phyloP scores from a whole-genome alignment of 1,139 yeast species.

The Yamadazyma aaseri region DNA sequence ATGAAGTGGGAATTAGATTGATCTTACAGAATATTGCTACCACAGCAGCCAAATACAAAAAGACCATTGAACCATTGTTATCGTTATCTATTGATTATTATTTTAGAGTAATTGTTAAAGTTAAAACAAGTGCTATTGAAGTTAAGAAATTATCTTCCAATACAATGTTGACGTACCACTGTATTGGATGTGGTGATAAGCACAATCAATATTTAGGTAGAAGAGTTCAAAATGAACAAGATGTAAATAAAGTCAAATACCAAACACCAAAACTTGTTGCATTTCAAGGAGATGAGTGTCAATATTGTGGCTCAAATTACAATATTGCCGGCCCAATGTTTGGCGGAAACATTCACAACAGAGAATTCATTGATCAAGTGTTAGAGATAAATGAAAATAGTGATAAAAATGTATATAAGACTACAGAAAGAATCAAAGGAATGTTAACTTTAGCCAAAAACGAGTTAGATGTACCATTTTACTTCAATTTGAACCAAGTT shows the following conservation, averaged over 20 bases:
- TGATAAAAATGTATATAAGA: constrained; percentile 61
- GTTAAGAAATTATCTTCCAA: constrained; percentile 75
- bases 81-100: constrained; percentile 89
- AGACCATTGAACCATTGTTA: constrained; percentile 81
- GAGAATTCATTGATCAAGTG: constrained; percentile 61
- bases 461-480: constrained; percentile 74
- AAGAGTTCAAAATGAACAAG: constrained; percentile 27
- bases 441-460: constrained; percentile 81
- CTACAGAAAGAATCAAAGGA: constrained; percentile 82
- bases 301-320: constrained; percentile 64
- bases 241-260: constrained; percentile 26
- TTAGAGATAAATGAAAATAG: constrained; percentile 51
- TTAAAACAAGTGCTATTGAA: constrained; percentile 70
- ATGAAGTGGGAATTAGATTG: constrained; percentile 87
- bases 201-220: constrained; percentile 75
- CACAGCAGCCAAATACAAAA: constrained; percentile 88
- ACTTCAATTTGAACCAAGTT: constrained; percentile 75
- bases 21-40: constrained; percentile 73
- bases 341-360: constrained; percentile 75
- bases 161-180: constrained; percentile 77
- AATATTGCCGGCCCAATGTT: constrained; percentile 97
- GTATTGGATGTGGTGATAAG: constrained; percentile 83
- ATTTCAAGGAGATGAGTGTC: constrained; percentile 53
- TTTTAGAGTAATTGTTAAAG: constrained; percentile 79
- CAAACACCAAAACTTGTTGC: constrained; percentile 36